Percentiles rank a stretch among this genome's conserved stretches.
phyloP scores from a whole-genome alignment of 2,329 filamentous ascomycete species.

The Akanthomyces muscarius region DNA sequence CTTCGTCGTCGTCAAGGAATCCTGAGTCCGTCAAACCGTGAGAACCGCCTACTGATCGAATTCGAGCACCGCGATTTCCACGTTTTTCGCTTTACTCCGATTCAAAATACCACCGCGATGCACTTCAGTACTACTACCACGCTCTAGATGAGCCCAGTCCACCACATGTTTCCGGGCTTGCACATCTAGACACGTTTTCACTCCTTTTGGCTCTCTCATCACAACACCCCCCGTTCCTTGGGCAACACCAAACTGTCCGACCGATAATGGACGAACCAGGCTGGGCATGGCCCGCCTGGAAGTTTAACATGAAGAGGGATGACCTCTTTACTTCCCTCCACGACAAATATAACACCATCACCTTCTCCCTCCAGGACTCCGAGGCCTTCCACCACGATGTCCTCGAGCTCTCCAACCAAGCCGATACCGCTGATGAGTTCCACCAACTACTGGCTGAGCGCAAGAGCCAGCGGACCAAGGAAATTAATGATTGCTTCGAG shows the following conservation, averaged over 20 bases:
- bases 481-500: conserved; percentile 53
- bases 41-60: conserved; percentile 14
- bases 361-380: conserved; percentile 53
- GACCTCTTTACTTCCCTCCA: conserved; percentile 56
- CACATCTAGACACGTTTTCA: conserved; percentile 14
- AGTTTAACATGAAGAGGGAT: conserved; percentile 58
- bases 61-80: conserved; percentile 11
- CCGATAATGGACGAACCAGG: conserved; percentile 51
- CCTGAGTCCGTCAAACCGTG: conserved; percentile 11
- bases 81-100: conserved; percentile 13
- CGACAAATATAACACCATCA: conserved; percentile 57
- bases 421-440: conserved; percentile 50
- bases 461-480: conserved; percentile 49
- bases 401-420: conserved; percentile 52
- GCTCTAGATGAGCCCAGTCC: conserved; percentile 22
- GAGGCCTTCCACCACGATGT: conserved; percentile 60
- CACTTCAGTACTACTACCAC: conserved; percentile 14
- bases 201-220: conserved; percentile 17
- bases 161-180: conserved; percentile 12
- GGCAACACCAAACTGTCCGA: conserved; percentile 13
- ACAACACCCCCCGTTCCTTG: conserved; percentile 13
- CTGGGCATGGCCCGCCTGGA: conserved; percentile 56
- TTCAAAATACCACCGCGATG: conserved; percentile 22
- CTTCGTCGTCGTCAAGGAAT: conserved; percentile 20
- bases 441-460: conserved; percentile 51